A percentile compares a stretch with the other conserved stretches of the same genome.
These are phyloP conservation scores for Globisporangium recalcitrans DNA, from an alignment of 352 stramenopile genomes.

Conservation along the genomic window DNA sequence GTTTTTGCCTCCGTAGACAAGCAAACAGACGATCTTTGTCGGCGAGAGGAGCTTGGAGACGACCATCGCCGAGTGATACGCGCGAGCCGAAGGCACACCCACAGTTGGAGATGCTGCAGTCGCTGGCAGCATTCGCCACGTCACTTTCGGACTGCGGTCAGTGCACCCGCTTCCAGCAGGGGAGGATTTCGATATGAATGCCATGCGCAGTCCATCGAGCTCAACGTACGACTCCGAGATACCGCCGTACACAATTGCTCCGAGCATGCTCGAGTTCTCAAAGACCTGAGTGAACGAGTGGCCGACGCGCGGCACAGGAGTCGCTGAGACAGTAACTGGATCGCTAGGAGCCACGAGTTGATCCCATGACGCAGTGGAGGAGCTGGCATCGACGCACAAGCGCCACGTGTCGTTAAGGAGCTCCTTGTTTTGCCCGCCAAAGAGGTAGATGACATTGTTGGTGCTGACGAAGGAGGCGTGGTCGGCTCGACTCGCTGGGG, in stretches of 20 bases:
- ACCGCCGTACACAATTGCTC: slow-evolving; percentile 42
- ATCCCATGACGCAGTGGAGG: slow-evolving; percentile 39
- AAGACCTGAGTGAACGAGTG: slow-evolving; percentile 57
- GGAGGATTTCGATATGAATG: slow-evolving; percentile 33
- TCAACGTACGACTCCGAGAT: slow-evolving; percentile 44
- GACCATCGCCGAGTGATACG: slow-evolving; percentile 45
- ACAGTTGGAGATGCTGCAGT: slow-evolving; percentile 5
- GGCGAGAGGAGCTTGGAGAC: slow-evolving; percentile 30
- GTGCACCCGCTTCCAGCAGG: slow-evolving; percentile 15
- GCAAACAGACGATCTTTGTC: slow-evolving; percentile 30
- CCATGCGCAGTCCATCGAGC: slow-evolving; percentile 35
- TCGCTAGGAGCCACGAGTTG: slow-evolving; percentile 42
- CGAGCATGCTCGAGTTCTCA: slow-evolving; percentile 38
- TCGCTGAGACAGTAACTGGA: slow-evolving; percentile 18
- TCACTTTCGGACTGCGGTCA: slow-evolving; percentile 25
- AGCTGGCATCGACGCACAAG: slow-evolving; percentile 42
- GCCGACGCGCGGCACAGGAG: slow-evolving; percentile 40
- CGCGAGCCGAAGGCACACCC: slow-evolving; percentile 25
- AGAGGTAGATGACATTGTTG: slow-evolving; percentile 35
- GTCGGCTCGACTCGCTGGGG: slow-evolving; percentile 49
- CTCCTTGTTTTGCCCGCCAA: slow-evolving; percentile 48
- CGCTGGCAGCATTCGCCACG: slow-evolving; percentile 32
- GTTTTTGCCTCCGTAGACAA: slow-evolving; percentile 60
- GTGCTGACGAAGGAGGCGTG: slow-evolving; percentile 40
- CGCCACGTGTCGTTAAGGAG: slow-evolving; percentile 63